Evolutionary conservation across 768 basidiomycete genomes (phyloP).

Genomic region (Panus rudis): DNA sequence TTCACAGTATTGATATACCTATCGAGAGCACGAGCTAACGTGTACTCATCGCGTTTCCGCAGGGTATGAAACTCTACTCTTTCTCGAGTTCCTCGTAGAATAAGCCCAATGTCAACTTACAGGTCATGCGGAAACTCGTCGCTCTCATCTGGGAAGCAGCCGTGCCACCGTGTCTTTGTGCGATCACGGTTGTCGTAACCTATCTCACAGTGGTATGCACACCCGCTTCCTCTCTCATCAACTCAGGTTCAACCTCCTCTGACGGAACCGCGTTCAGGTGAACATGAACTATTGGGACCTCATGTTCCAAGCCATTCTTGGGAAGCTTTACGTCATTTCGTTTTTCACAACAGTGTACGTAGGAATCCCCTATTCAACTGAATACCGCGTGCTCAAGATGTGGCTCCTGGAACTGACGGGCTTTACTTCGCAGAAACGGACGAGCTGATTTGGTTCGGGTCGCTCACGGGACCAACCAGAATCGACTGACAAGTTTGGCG

Average conservation of each 20-base stretch:
- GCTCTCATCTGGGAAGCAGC: slow-evolving; percentile 23
- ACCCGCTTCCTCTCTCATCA: no score
- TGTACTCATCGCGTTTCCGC: slow-evolving; percentile 15
- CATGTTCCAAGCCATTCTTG: slow-evolving; percentile 20
- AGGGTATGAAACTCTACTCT: slow-evolving; percentile 4
- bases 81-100: neutral
- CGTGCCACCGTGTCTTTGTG: slow-evolving; percentile 20
- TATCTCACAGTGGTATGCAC: slow-evolving; percentile 14
- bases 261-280: slow-evolving; percentile 4
- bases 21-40: slow-evolving; percentile 12
- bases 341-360: slow-evolving; percentile 23
- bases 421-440: slow-evolving; percentile 1
- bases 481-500: neutral
- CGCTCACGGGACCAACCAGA: neutral
- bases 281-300: slow-evolving; percentile 19
- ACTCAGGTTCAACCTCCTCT: neutral
- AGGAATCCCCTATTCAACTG: neutral
- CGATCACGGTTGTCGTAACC: slow-evolving; percentile 16
- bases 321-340: slow-evolving; percentile 25
- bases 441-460: neutral
- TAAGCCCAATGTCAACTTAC: neutral
- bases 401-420: no score
- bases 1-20: slow-evolving; percentile 15
- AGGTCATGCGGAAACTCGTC: slow-evolving; percentile 16
- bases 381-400: neutral